These are phyloP conservation scores for Eucalyptus sp. DNA, from an alignment of 345 rosid genomes.

Conservation along the genomic window DNA sequence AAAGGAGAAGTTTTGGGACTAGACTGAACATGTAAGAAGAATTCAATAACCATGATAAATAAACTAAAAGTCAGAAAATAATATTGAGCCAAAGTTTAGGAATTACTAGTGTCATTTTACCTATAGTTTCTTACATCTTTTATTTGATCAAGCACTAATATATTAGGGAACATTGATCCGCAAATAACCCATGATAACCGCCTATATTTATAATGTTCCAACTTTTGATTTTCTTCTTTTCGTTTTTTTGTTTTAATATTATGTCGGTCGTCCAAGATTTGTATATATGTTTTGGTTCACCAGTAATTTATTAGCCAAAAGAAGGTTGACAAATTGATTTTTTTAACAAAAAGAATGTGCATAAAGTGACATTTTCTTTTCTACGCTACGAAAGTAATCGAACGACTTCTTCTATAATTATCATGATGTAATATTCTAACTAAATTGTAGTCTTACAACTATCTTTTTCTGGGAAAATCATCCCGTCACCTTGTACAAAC, in stretches of 20 bases:
- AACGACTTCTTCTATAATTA: background rate
- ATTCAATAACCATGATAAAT: too few relatives aligned
- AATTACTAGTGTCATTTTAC: too few relatives aligned
- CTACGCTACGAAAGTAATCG: background rate
- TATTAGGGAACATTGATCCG: background rate
- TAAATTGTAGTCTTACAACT: background rate
- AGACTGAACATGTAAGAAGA: too few relatives aligned
- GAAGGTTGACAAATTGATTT: background rate
- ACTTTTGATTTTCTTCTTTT: background rate
- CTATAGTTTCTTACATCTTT: too few relatives aligned
- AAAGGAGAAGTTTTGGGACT: background rate
- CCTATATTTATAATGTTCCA: background rate
- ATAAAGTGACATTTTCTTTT: background rate
- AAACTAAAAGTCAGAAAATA: too few relatives aligned
- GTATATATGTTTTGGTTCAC: background rate
- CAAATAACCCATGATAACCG: background rate
- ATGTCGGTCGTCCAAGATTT: rapidly evolving
- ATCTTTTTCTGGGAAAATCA: background rate
- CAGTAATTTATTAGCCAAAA: background rate
- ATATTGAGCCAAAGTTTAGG: too few relatives aligned
- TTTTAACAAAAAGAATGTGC: background rate
- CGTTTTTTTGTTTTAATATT: background rate
- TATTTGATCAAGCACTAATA: background rate
- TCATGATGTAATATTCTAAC: background rate
- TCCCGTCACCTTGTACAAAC: background rate